Base-by-base conservation (phyloP, 2,329 filamentous ascomycete species). In the Diaporthe sp. region DNA sequence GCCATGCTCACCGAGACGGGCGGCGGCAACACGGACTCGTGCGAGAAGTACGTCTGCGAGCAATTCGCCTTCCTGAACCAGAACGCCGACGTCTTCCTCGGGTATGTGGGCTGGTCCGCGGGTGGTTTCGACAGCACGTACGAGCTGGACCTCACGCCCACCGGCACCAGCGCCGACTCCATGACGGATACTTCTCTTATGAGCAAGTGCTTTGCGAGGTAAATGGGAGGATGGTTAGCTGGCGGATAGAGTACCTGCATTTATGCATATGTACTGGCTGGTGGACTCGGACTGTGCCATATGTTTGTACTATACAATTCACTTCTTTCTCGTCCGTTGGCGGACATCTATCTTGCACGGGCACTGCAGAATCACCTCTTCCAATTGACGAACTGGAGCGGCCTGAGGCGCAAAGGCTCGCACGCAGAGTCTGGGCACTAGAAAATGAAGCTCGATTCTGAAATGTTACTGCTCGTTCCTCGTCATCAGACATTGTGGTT, bases 181-280 rank as follows among this genome's bases (percentile, higher is more conserved):
- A 74, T 75, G 66, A 79, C 82, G 45, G 84, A 88, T 77, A 86
- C 83, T 76, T 75, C 83, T n/a, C 77, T 88, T 40, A 83, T 86
- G 83, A 82, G 82, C 58, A 76, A 85, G 76, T 87, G 86, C 76
- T 71, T 71, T 30, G 71, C 71, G 15, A 52, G 74, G 47, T 54
- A 40, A 52, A 3, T n/a, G 12, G 6, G 19, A 2, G 10, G 13
- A 13, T 5, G 17, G 6, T 12, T 42, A 1, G 5, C n/a, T 4
- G 22, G 8, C 1, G n/a, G 54, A 9, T 2, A 22, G 1, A 30
- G 25, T 35, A 15, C 10, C 5, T 25, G 50, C 2, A 17, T 5
- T 52, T n/a, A 9, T 12, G 3, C 4, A n/a, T 38, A 5, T 13
- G 19, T n/a, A 22, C 0, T n/a, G n/a, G 5, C 6, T 60, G 38